Base-by-base conservation (phyloP, 352 stramenopile genomes). In the Pythium rishiriense region DNA sequence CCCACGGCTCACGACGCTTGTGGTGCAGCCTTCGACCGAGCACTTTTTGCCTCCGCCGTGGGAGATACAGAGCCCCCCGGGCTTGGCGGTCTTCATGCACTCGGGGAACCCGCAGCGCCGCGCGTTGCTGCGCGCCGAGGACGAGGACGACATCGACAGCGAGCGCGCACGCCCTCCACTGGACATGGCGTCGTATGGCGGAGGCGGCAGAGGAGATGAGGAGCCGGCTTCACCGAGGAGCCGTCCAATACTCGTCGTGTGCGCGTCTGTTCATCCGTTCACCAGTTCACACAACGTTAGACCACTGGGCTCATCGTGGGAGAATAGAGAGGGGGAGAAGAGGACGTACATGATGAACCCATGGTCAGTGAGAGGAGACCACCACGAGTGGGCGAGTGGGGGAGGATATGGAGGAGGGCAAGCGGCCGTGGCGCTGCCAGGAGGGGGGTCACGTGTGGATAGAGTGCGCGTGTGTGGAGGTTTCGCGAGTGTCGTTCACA, bases 21-120 rank as follows among this genome's bases (percentile, higher is more conserved):
- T 86, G 12, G 62, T 79, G 66, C 75, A 87, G 37, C 69, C 75
- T 8, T 87, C 64, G 0, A 83, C 72, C 10, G 67, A 61, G 22
- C 78, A 87, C 52, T 83, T 84, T 35, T 83, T 87, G 52, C 78
- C 75, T 14, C 78, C 73, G 14, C 75, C 75, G 50, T 87, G 78
- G 3, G 75, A 76, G 62, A 87, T 87, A 52, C 73, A 87, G 26
- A 83, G 63, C 12, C 75, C 78, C 0, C 78, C 78, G 14, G 74
- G 75, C 58, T 87, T 85, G 29, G 75, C 75, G 17, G 78, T 78
- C 71, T 69, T 69, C 17, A 55, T 56, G 56, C 78, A 83, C 28
- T 87, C 74, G 3, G 75, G 78, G 41, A 87, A 81, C 14, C 72
- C 65, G 60, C 78, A 87, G 1, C 71, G 61, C 15, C 70, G 49